Evolutionary conservation across 2,329 filamentous ascomycete genomes (phyloP).

Genomic region (Epichloe amarillans): DNA sequence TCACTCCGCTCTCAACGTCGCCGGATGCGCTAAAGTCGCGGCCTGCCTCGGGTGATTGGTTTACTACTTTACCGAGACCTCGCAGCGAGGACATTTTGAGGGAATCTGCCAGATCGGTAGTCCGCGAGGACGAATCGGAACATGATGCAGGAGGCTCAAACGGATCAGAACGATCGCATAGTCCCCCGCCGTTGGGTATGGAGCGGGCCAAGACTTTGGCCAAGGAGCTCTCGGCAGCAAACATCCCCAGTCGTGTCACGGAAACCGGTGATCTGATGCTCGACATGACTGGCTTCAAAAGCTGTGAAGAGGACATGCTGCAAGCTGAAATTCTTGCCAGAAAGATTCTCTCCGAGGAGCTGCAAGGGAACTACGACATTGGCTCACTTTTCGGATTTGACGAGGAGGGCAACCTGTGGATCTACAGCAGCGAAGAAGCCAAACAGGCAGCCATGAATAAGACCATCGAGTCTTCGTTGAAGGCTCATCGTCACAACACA

Average conservation of each 20-base stretch:
- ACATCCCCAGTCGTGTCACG: conserved; percentile 87
- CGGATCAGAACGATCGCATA: conserved; percentile 51
- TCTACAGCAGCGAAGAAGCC: conserved; percentile 94
- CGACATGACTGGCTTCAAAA: conserved; percentile 96
- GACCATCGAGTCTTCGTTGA: conserved; percentile 38
- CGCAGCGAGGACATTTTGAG: conserved; percentile 43
- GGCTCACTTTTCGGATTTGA: conserved; percentile 90
- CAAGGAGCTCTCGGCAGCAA: conserved; percentile 73
- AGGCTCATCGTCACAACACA: conserved; percentile 33
- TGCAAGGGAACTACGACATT: conserved; percentile 93
- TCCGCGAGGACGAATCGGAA: conserved; percentile 22
- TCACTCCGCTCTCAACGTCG: conserved; percentile 41
- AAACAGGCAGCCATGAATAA: conserved; percentile 74
- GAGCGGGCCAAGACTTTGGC: conserved; percentile 75
- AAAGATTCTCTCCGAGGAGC: conserved; percentile 81
- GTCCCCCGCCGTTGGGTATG: conserved; percentile 63
- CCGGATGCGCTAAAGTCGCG: conserved; percentile 34
- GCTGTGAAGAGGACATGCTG: conserved; percentile 81
- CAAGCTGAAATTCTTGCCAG: conserved; percentile 87
- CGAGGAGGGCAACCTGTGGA: conserved; percentile 96
- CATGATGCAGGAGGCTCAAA: conserved; percentile 20
- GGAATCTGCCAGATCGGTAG: conserved; percentile 27
- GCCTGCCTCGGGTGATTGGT: conserved; percentile 39
- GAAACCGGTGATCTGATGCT: conserved; percentile 91
- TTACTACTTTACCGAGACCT: conserved; percentile 27